Percentiles rank a stretch among this genome's conserved stretches.
Conservation (phyloP, 805 yeast species). For the Metschnikowia proteae region DNA sequence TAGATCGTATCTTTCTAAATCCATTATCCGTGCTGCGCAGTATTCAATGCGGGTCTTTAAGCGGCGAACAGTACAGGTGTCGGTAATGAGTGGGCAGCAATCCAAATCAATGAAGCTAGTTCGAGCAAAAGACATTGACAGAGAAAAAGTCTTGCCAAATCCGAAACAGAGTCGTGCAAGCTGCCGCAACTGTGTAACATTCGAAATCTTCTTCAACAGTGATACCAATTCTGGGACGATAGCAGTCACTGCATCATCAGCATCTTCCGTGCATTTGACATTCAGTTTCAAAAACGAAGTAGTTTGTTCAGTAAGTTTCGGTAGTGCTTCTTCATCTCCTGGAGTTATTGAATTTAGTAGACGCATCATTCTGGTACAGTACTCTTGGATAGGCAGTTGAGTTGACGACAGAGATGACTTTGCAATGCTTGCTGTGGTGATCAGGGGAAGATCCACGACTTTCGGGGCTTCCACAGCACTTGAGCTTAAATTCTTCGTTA, state of each 20-base stretch:
- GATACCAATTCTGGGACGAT: not conserved
- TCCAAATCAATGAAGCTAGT: slow-evolving; percentile 5
- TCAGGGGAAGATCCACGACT: not conserved
- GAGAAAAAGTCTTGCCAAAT: slow-evolving; percentile 4
- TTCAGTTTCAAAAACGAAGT: slow-evolving; percentile 1
- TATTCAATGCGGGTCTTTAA: slow-evolving; percentile 1
- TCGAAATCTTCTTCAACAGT: not conserved
- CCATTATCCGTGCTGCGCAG: slow-evolving; percentile 1
- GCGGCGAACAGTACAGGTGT: not conserved
- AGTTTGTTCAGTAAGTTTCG: not conserved
- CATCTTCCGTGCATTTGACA: not conserved
- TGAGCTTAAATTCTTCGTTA: not conserved
- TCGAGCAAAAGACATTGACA: slow-evolving; percentile 2
- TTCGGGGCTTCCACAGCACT: not conserved
- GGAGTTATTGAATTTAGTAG: not conserved
- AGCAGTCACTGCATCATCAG: not conserved
- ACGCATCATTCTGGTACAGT: not conserved
- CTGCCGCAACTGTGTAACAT: not conserved
- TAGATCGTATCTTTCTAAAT: not conserved
- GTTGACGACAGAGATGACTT: not conserved
- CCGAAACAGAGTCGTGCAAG: slow-evolving; percentile 12
- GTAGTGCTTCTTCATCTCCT: not conserved
- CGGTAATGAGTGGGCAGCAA: not conserved
- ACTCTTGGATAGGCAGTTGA: not conserved
- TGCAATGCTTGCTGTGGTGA: not conserved